Base-by-base conservation (phyloP, 805 yeast species). In the Saccharomyces eubayanus region DNA sequence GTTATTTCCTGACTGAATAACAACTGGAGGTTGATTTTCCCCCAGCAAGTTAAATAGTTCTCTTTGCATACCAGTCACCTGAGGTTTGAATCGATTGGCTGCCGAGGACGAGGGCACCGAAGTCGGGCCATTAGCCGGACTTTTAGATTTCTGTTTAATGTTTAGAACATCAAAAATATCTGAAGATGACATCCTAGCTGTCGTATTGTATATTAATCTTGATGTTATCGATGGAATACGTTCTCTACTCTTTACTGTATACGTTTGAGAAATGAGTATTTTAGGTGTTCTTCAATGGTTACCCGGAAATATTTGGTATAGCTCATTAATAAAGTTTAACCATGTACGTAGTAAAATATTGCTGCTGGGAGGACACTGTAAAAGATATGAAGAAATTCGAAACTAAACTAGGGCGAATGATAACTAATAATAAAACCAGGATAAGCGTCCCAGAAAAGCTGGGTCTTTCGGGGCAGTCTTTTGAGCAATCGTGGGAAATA, bases 1-100 rank as follows among this genome's bases (percentile, higher is more conserved):
- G 28, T 65, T 72, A n/a, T 72, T 69, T 51, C 74, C 74, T 2
- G 62, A 59, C 51, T 76, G 75, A n/a, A 78, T 79, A n/a, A 77
- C 78, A 6, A 79, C 80, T 0, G 98, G 91, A 0, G 99, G 97
- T 1, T 96, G 83, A 68, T 89, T 89, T 43, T 94, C 91, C 5
- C 99, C 99, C 45, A 94, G 74, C 51, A 95, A 76, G 59, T 86
- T 87, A 69, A 86, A 91, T 52, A 94, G 74, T 67, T 94, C 99
- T 60, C 98, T 79, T 57, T 88, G 91, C 81, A 92, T 86, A 28
- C 96, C 96, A 1, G 83, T 74, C 47, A 76, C 68, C 48, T 60
- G 67, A 14, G 61, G 65, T 48, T 62, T 66, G 24, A 60, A 54
- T n/a, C 57, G 55, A 16, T 45, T 53, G 10, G 56, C 52, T 14